phyloP scores from a whole-genome alignment of 192 early-diverging fungal genomes.

The Mortierella alpina region DNA sequence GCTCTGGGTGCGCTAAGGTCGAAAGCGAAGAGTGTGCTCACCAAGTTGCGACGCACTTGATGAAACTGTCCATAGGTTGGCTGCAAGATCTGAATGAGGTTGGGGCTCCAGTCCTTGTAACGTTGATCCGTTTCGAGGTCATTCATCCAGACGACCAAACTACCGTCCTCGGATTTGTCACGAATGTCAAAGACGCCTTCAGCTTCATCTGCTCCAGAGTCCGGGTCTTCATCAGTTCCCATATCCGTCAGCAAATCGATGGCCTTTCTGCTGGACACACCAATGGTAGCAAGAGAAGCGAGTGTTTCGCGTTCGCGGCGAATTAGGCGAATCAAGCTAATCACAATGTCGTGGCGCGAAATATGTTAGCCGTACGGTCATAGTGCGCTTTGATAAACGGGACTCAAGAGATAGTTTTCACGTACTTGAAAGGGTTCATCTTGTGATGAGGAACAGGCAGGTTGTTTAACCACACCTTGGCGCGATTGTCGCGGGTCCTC shows the following conservation, averaged over 20 bases:
- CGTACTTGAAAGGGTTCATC: slow-evolving; percentile 75
- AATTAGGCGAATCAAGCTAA: slow-evolving; percentile 67
- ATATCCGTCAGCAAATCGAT: slow-evolving; percentile 56
- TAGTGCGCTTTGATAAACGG: too few species aligned
- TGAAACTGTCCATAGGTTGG: slow-evolving; percentile 79
- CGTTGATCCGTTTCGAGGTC: slow-evolving; percentile 87
- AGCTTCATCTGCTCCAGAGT: slow-evolving; percentile 21
- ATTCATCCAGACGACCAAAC: slow-evolving; percentile 87
- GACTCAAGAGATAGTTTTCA: not conserved
- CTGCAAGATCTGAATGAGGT: slow-evolving; percentile 62
- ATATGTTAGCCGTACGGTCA: too few species aligned
- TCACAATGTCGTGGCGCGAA: not conserved
- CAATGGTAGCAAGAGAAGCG: slow-evolving; percentile 56
- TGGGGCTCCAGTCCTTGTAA: slow-evolving; percentile 71
- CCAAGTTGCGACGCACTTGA: slow-evolving; percentile 81
- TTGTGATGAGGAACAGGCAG: slow-evolving; percentile 60
- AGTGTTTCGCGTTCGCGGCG: slow-evolving; percentile 66
- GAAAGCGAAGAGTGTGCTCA: slow-evolving; percentile 76
- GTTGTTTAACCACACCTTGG: slow-evolving; percentile 75
- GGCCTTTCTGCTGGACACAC: slow-evolving; percentile 52
- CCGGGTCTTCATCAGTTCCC: slow-evolving; percentile 13
- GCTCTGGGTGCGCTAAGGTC: slow-evolving; percentile 72
- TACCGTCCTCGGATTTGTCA: slow-evolving; percentile 60
- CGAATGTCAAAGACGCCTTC: slow-evolving; percentile 82
- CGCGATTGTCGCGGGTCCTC: slow-evolving; percentile 22